A percentile compares a stretch with the other conserved stretches of the same genome.
phyloP scores from a whole-genome alignment of 2,329 filamentous ascomycete genomes.

The Fusarium sp. region DNA sequence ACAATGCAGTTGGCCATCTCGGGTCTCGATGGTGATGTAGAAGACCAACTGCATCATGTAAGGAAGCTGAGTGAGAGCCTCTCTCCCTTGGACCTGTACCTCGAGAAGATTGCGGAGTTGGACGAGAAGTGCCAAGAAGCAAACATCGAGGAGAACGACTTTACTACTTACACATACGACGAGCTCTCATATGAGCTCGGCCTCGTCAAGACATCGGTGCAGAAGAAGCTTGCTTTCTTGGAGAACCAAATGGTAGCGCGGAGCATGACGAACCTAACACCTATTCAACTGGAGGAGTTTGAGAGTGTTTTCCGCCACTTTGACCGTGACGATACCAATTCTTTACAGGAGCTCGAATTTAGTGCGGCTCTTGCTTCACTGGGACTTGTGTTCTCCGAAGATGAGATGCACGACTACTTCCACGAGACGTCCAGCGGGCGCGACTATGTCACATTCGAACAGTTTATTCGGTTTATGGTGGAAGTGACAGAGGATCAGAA shows the following conservation, averaged over 20 bases:
- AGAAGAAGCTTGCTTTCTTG: constrained; percentile 96
- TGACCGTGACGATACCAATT: constrained; percentile 92
- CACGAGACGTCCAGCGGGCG: constrained; percentile 84
- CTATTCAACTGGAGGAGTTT: constrained; percentile 98
- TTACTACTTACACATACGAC: constrained; percentile 99
- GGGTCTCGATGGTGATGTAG: constrained; percentile 95
- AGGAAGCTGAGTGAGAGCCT: constrained; percentile 87
- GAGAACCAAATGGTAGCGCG: constrained; percentile 99
- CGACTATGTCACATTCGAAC: constrained; percentile 93
- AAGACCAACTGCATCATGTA: constrained; percentile 93
- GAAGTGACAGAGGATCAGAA: constrained; percentile 99
- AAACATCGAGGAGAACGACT: constrained; percentile 99
- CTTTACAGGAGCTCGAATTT: constrained; percentile 93
- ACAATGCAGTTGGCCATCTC: constrained; percentile 96
- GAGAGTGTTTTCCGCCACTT: constrained; percentile 99
- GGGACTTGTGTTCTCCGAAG: constrained; percentile 95
- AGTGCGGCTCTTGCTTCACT: constrained; percentile 95
- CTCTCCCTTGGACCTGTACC: constrained; percentile 89
- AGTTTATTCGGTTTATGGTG: constrained; percentile 99
- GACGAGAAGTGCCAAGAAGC: constrained; percentile 94
- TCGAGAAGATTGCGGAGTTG: constrained; percentile 87
- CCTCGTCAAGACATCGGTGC: constrained; percentile 90
- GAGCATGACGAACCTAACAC: constrained; percentile 98
- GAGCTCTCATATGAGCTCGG: constrained; percentile 94
- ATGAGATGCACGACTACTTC: constrained; percentile 98